Base-by-base conservation (phyloP, 176 grass and related monocot species). In the Aegilops tauschii region DNA sequence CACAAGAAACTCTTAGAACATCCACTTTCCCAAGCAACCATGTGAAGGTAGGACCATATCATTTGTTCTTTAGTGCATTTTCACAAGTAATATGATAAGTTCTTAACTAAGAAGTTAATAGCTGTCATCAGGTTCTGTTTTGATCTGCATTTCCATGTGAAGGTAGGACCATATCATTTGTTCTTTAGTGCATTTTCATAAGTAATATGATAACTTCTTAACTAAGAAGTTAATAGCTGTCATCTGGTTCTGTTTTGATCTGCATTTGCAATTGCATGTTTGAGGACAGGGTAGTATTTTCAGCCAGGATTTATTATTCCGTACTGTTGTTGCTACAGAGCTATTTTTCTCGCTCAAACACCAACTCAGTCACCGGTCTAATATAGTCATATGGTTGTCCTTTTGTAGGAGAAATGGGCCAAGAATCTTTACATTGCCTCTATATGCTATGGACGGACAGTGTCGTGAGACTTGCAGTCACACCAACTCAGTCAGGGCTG, bases 371-470 rank as follows among this genome's bases (percentile, higher is more conserved):
- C 31, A 71, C 31, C 12, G 17, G n/a, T 73, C 64, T 77, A 72
- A 81, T n/a, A 9, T 12, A 2, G 23, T 64, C 78, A 76, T 79
- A 44, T 17, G 61, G 5, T 42, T 82, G 14, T 64, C 52, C 77
- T 90, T 92, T 85, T 90, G 76, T 71, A 97, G 95, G 95, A 97
- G 81, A 97, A 97, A 90, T 97, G 95, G 95, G 86, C 95, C 74
- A 97, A 97, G 84, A 97, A 97, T 91, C 95, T 97, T 76, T 97
- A 97, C 78, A 97, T 97, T 74, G 95, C 92, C 66, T 97, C 95
- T 62, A 94, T 97, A 87, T 97, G 92, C 87, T 93, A 80, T 59
- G 92, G 95, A 47, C 90, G 95, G 79, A 97, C 92, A 1, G 95
- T 97, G 23, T 97, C 88, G 47, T 97, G 88, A 97, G 67, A 61